These are phyloP conservation scores for Garcileccinum viscosum DNA, from an alignment of 1,284 basidiomycete genomes.

Conservation along the genomic window DNA sequence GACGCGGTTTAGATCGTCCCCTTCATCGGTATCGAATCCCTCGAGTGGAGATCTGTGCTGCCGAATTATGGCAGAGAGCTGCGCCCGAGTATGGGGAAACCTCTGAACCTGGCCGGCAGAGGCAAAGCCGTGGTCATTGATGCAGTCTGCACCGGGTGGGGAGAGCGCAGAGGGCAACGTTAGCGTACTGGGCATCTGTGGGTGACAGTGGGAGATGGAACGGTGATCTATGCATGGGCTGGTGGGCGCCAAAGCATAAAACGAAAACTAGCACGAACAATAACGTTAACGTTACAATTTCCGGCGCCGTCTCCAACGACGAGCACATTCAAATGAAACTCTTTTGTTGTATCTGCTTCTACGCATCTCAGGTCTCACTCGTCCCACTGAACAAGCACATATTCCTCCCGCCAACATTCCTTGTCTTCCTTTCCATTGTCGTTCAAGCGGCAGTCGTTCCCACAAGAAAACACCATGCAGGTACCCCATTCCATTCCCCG, in stretches of 20 bases:
- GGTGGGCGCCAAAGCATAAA: conserved; percentile 28
- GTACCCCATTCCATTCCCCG: conserved; percentile 86
- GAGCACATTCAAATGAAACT: conserved; percentile 7
- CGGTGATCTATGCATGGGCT: conserved; percentile 33
- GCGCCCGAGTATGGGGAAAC: conserved; percentile 81
- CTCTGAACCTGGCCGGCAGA: conserved; percentile 42
- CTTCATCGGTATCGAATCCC: conserved; percentile 62
- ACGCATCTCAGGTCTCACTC: conserved; percentile 27
- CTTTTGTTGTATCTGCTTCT: conserved; percentile 10
- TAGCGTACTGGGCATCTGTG: conserved; percentile 34
- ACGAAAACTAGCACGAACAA: conserved; percentile 31
- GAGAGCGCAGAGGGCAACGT: conserved; percentile 29
- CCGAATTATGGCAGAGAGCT: conserved; percentile 72
- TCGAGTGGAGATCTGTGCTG: conserved; percentile 65
- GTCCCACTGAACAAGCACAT: conserved; percentile 79
- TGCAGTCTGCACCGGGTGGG: conserved; percentile 11
- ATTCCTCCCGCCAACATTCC: conserved; percentile 75
- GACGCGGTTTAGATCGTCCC: conserved; percentile 59
- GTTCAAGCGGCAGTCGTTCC: conserved; percentile 67
- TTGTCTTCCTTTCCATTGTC: conserved; percentile 47
- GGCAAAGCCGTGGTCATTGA: conserved; percentile 27
- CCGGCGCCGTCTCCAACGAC: conserved; percentile 5
- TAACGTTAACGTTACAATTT: conserved; percentile 12
- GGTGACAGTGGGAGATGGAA: conserved; percentile 24
- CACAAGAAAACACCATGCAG: conserved; percentile 80